Conservation (phyloP, 352 stramenopile genomes). For the Pythium dissotocum region DNA sequence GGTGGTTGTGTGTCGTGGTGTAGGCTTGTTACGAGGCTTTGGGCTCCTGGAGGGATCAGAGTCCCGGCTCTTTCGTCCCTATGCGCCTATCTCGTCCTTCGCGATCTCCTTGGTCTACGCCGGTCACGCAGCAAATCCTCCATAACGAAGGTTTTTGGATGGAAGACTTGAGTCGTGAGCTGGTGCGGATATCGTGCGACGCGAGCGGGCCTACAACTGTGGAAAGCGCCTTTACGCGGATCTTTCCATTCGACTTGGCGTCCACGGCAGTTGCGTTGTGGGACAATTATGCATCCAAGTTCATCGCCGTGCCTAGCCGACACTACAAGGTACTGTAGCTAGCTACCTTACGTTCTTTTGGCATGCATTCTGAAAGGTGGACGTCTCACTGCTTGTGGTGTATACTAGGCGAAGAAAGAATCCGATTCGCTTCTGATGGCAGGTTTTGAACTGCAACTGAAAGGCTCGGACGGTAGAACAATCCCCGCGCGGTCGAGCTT, state of each 20-base stretch:
- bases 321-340: neutral
- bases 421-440: neutral
- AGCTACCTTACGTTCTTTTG: too few species aligned
- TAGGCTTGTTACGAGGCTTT: neutral
- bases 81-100: too few species aligned
- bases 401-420: neutral
- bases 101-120: neutral
- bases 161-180: too few species aligned
- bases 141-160: too few species aligned
- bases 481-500: neutral
- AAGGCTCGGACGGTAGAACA: neutral
- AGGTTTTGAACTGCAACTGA: neutral
- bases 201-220: neutral
- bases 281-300: neutral
- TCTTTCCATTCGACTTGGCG: neutral
- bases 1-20: too few species aligned
- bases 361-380: too few species aligned
- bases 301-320: neutral
- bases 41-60: neutral
- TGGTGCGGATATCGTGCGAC: too few species aligned
- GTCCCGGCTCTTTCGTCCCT: too few species aligned
- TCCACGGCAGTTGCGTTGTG: neutral
- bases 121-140: neutral
- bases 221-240: neutral
- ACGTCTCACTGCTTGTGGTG: too few species aligned